These are phyloP conservation scores for Dichotomopilus funicola DNA, from an alignment of 2,329 filamentous ascomycete genomes.

Conservation along the genomic window DNA sequence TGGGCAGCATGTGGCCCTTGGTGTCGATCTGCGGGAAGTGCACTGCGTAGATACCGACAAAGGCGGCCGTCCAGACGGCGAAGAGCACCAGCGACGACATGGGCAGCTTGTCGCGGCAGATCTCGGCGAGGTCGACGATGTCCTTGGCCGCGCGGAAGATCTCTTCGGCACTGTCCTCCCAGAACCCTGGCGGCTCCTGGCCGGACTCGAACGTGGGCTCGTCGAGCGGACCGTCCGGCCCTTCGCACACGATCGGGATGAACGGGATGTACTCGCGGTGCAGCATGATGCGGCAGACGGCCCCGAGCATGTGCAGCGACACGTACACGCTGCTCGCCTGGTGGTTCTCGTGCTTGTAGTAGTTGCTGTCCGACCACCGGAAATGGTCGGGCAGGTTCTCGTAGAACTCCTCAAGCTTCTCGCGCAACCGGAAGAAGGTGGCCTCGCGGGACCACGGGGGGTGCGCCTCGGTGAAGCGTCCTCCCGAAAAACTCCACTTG, in stretches of 20 bases:
- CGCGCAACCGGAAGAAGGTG: constrained; percentile 47
- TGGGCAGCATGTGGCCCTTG: constrained; percentile 43
- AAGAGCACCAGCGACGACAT: constrained; percentile 64
- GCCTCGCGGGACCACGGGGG: constrained; percentile 56
- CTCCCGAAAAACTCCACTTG: constrained; percentile 46
- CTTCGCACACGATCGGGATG: constrained; percentile 49
- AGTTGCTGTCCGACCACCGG: constrained; percentile 53
- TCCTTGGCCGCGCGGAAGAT: constrained; percentile 58
- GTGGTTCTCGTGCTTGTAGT: constrained; percentile 58
- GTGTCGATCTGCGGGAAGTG: constrained; percentile 65
- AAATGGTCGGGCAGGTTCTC: constrained; percentile 48
- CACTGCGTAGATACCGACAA: constrained; percentile 58
- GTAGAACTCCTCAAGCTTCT: constrained; percentile 48
- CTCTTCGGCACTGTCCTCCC: constrained; percentile 54
- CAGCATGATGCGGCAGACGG: constrained; percentile 60
- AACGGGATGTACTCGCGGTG: constrained; percentile 64
- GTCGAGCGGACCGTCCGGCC: constrained; percentile 52
- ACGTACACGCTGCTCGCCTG: constrained; percentile 59
- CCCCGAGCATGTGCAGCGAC: constrained; percentile 59
- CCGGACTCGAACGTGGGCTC: constrained; percentile 46
- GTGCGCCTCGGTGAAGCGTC: constrained; percentile 42
- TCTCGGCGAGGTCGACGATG: constrained; percentile 58
- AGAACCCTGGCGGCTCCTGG: constrained; percentile 48
- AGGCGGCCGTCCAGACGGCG: constrained; percentile 59
- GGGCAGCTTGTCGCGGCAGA: constrained; percentile 55